Percentiles rank a stretch among this genome's conserved stretches.
Evolutionary conservation across 1,139 yeast genomes (phyloP).

Genomic region (Yamadazyma conglobata): DNA sequence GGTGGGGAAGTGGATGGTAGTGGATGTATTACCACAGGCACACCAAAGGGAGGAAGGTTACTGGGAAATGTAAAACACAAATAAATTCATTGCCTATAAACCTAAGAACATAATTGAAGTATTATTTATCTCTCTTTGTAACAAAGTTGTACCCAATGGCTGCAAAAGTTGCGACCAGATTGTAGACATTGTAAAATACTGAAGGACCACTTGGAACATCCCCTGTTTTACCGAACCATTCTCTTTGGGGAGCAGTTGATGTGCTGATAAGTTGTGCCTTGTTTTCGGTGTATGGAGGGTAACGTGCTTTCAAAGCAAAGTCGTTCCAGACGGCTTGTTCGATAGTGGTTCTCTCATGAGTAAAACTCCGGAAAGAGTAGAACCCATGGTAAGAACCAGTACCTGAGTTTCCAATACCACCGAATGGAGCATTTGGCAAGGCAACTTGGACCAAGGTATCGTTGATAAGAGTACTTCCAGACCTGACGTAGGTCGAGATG

Average conservation of each 20-base stretch:
- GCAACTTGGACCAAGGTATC: conserved; percentile 75
- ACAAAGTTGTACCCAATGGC: conserved; percentile 13
- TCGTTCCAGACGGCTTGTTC: conserved; percentile 72
- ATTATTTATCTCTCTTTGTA: too few relatives aligned
- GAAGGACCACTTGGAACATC: conserved; percentile 39
- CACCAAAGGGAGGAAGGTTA: too few relatives aligned
- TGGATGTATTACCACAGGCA: too few relatives aligned
- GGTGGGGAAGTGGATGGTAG: too few relatives aligned
- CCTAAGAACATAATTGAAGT: too few relatives aligned
- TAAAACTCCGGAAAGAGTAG: conserved; percentile 67
- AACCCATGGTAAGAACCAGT: conserved; percentile 78
- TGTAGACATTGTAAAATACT: conserved; percentile 30
- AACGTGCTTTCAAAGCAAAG: conserved; percentile 52
- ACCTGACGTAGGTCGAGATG: conserved; percentile 55
- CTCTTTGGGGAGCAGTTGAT: conserved; percentile 18
- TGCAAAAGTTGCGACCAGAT: conserved; percentile 21
- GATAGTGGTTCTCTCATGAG: conserved; percentile 71
- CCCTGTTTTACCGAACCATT: conserved; percentile 37
- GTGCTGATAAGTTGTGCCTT: conserved; percentile 29
- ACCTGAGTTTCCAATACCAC: conserved; percentile 88
- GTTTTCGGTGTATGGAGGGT: conserved; percentile 56
- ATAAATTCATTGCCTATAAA: too few relatives aligned
- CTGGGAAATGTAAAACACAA: too few relatives aligned
- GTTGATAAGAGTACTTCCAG: conserved; percentile 73
- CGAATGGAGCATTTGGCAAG: conserved; percentile 76